Evolutionary conservation across 208 protist species (phyloP).

Genomic region (Herpetomonas samuelpessoai): DNA sequence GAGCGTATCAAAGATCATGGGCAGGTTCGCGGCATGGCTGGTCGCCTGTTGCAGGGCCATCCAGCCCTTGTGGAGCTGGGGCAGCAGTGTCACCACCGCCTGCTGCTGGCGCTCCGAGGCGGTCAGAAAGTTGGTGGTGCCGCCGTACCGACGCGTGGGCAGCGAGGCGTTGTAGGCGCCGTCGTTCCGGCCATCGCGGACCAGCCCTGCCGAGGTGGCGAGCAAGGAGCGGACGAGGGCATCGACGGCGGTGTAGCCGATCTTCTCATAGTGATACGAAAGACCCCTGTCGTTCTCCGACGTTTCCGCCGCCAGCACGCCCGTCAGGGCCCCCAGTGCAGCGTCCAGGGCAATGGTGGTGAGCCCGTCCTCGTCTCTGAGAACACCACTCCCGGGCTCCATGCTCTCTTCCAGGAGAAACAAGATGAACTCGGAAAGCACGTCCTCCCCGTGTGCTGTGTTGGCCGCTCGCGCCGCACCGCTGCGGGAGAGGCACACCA

Average conservation of each 20-base stretch:
- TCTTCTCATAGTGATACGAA: slow-evolving; percentile 56
- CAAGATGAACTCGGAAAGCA: slow-evolving; percentile 44
- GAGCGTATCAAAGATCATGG: slow-evolving; percentile 64
- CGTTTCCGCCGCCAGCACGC: slow-evolving; percentile 47
- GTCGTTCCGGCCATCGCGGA: slow-evolving; percentile 46
- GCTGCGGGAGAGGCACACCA: slow-evolving; percentile 58
- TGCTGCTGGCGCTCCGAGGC: slow-evolving; percentile 42
- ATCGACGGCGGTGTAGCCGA: slow-evolving; percentile 43
- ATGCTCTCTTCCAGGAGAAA: slow-evolving; percentile 26
- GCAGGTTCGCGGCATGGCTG: slow-evolving; percentile 44
- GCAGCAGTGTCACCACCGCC: slow-evolving; percentile 56
- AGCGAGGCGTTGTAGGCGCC: slow-evolving; percentile 29
- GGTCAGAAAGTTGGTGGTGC: slow-evolving; percentile 25
- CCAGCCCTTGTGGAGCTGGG: slow-evolving; percentile 78
- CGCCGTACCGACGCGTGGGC: slow-evolving; percentile 19
- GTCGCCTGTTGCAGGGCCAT: slow-evolving; percentile 50
- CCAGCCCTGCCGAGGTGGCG: slow-evolving; percentile 30
- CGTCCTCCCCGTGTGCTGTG: slow-evolving; percentile 33
- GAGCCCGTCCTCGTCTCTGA: slow-evolving; percentile 3
- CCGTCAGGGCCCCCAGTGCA: slow-evolving; percentile 44
- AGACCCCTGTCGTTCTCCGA: slow-evolving; percentile 50
- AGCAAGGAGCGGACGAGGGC: slow-evolving; percentile 42
- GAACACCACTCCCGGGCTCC: background rate
- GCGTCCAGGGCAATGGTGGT: slow-evolving; percentile 46
- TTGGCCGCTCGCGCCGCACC: slow-evolving; percentile 33